These are phyloP conservation scores for Leccinum imitatum DNA, from an alignment of 768 basidiomycete genomes.

Conservation along the genomic window DNA sequence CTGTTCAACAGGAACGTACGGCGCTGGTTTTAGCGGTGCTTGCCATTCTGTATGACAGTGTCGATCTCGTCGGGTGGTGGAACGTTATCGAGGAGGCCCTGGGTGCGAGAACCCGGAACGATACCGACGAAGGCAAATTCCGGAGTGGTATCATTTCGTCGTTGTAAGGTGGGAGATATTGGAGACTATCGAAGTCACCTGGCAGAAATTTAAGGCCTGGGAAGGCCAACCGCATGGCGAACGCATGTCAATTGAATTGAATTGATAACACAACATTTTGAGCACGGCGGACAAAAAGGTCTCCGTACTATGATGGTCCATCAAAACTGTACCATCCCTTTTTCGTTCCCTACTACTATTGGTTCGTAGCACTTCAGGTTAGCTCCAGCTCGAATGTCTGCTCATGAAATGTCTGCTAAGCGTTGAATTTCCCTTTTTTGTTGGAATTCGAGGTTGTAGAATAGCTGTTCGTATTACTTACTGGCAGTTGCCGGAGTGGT, in stretches of 20 bases:
- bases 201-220: neutral
- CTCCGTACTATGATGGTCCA: neutral
- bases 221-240: slow-evolving; percentile 6
- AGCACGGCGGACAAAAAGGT: neutral
- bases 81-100: slow-evolving; percentile 9
- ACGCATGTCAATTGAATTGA: neutral
- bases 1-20: slow-evolving; percentile 32
- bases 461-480: too few species aligned
- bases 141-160: slow-evolving; percentile 16
- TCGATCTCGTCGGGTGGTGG: slow-evolving; percentile 8
- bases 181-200: neutral
- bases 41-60: slow-evolving; percentile 49
- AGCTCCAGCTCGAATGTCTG: too few species aligned
- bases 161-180: neutral
- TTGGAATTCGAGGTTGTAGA: neutral
- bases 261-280: neutral
- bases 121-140: slow-evolving; percentile 16
- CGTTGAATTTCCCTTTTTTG: neutral
- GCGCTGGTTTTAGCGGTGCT: slow-evolving; percentile 38
- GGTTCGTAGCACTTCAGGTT: too few species aligned
- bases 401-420: neutral
- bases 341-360: neutral
- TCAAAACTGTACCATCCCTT: neutral
- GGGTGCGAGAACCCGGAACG: slow-evolving; percentile 20
- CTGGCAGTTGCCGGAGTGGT: too few species aligned